These are phyloP conservation scores for Alternaria sp. DNA, from an alignment of 2,329 filamentous ascomycete species.

Conservation along the genomic window DNA sequence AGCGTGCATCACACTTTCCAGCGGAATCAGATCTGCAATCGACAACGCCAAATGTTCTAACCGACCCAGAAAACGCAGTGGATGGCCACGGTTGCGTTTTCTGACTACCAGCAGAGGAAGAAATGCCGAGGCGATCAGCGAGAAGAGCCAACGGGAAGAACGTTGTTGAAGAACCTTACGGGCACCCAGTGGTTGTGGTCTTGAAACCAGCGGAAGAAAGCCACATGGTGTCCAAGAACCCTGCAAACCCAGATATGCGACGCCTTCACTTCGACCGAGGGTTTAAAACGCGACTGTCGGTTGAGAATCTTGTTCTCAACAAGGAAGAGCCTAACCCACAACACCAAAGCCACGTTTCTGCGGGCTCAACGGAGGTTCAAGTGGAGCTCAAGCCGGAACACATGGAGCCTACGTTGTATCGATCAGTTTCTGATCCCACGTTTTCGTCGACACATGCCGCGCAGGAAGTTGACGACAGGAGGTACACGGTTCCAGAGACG, in stretches of 20 bases:
- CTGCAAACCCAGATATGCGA: constrained; percentile 28
- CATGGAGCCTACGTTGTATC: constrained; percentile 4
- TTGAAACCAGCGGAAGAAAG: constrained; percentile 42
- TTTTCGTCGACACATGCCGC: background rate
- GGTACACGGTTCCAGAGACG: background rate
- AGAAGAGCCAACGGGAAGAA: constrained; percentile 44
- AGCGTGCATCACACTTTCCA: constrained; percentile 13
- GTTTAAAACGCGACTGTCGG: constrained; percentile 37
- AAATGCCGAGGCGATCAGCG: constrained; percentile 40
- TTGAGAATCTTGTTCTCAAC: constrained; percentile 40
- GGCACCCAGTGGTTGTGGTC: constrained; percentile 46
- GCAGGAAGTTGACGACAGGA: background rate
- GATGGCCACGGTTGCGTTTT: constrained; percentile 41
- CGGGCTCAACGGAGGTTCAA: constrained; percentile 10
- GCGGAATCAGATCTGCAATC: constrained; percentile 9
- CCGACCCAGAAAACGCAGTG: constrained; percentile 23
- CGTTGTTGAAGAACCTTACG: constrained; percentile 44
- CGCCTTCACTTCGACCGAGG: constrained; percentile 38
- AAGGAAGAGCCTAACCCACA: constrained; percentile 41
- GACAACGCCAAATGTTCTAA: constrained; percentile 26
- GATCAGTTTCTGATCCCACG: constrained; percentile 11
- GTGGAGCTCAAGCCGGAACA: constrained; percentile 38
- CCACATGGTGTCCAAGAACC: constrained; percentile 36
- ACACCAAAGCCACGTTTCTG: constrained; percentile 1
- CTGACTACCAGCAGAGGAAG: constrained; percentile 44